These are phyloP conservation scores for Pouteria campechiana DNA, from an alignment of 179 eudicot species.

Conservation along the genomic window DNA sequence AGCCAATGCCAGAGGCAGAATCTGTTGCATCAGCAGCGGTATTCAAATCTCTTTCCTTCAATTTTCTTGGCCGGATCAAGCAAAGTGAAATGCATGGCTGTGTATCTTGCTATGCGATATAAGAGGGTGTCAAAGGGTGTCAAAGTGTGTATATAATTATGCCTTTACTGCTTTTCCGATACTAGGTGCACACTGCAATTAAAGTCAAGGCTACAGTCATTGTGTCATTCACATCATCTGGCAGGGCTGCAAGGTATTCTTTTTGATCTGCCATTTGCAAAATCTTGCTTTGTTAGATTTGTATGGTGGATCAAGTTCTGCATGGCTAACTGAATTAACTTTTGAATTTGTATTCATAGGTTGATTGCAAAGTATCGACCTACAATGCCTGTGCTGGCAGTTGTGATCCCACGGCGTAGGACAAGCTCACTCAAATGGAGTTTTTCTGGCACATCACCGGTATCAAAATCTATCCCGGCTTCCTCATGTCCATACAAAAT, in stretches of 20 bases:
- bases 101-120: too few species aligned
- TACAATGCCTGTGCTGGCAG: slow-evolving; percentile 42
- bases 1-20: slow-evolving; percentile 76
- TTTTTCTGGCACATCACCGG: slow-evolving; percentile 47
- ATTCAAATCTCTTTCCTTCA: slow-evolving; percentile 3
- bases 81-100: too few species aligned
- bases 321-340: neutral
- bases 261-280: too few species aligned
- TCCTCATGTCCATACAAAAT: neutral
- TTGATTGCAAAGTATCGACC: slow-evolving; percentile 63
- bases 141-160: too few species aligned
- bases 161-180: slow-evolving; percentile 1
- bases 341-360: slow-evolving; percentile 12
- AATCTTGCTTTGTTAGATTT: too few species aligned
- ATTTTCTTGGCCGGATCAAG: neutral
- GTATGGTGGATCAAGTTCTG: neutral
- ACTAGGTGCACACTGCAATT: slow-evolving; percentile 40
- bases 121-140: too few species aligned
- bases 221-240: slow-evolving; percentile 51
- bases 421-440: slow-evolving; percentile 45
- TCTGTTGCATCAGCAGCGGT: slow-evolving; percentile 96
- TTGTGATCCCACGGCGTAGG: slow-evolving; percentile 42
- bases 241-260: slow-evolving; percentile 46
- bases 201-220: slow-evolving; percentile 50
- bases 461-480: slow-evolving; percentile 3